Evolutionary conservation across 2,329 filamentous ascomycete genomes (phyloP).

Genomic region (Chaetomiaceae sp.): DNA sequence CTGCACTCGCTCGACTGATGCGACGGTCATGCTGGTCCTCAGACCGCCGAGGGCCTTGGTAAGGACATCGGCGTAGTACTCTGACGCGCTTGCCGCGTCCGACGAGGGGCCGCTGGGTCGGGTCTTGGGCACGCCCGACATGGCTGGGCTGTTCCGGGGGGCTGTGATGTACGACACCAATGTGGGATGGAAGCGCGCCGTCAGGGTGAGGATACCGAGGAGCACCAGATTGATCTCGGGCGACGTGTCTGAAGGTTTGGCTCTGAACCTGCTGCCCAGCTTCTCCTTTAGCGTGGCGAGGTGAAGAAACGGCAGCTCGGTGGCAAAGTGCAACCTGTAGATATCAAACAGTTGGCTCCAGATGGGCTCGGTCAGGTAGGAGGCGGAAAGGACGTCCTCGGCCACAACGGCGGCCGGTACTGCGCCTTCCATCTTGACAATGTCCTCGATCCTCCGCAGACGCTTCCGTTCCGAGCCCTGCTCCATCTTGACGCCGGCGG

Average conservation of each 20-base stretch:
- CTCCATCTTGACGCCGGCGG: constrained; percentile 36
- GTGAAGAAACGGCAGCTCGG: constrained; percentile 68
- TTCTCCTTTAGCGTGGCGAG: constrained; percentile 56
- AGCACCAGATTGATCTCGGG: constrained; percentile 54
- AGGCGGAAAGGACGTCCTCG: constrained; percentile 57
- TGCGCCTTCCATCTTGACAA: constrained; percentile 36
- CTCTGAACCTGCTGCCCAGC: constrained; percentile 40
- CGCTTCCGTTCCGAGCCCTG: constrained; percentile 48
- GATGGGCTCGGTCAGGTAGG: constrained; percentile 57
- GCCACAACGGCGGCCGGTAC: constrained; percentile 35
- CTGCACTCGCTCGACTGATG: constrained; percentile 60
- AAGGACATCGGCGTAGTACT: constrained; percentile 60
- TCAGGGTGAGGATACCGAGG: constrained; percentile 63
- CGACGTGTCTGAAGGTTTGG: constrained; percentile 33
- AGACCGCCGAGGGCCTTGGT: constrained; percentile 45
- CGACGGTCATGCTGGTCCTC: constrained; percentile 43
- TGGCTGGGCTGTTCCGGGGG: constrained; percentile 32
- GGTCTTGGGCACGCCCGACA: constrained; percentile 30
- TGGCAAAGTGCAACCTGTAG: constrained; percentile 66
- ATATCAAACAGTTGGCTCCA: constrained; percentile 68
- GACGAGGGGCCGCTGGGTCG: constrained; percentile 33
- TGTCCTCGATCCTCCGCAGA: constrained; percentile 40
- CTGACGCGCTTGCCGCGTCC: constrained; percentile 54
- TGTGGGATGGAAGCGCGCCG: constrained; percentile 61
- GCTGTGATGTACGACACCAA: constrained; percentile 50